These are phyloP conservation scores for Staphylotrichum tortipilum DNA, from an alignment of 495 filamentous ascomycete genomes.

Conservation along the genomic window DNA sequence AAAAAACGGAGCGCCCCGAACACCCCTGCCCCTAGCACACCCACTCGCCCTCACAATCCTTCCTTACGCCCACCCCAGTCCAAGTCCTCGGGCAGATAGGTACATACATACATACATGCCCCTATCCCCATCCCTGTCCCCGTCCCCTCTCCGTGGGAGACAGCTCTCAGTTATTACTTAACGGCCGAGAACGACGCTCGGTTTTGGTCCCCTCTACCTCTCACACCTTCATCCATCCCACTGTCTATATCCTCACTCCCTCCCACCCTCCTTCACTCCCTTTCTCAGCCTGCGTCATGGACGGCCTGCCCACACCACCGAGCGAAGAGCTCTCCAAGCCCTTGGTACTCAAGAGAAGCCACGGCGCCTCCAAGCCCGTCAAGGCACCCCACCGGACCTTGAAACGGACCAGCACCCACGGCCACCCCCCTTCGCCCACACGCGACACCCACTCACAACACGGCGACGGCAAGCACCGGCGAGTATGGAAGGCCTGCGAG, in stretches of 20 bases:
- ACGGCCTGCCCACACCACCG: slow-evolving; percentile 39
- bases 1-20: neutral
- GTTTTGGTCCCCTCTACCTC: neutral
- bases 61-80: too few species aligned
- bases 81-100: too few species aligned
- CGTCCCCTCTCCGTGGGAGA: neutral
- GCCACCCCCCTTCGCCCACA: slow-evolving; percentile 21
- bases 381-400: slow-evolving; percentile 22
- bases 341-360: slow-evolving; percentile 16
- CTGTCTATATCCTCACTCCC: slow-evolving; percentile 4
- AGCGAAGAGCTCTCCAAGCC: slow-evolving; percentile 35
- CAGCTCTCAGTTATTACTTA: too few species aligned
- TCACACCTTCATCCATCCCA: neutral
- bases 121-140: too few species aligned
- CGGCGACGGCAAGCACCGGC: slow-evolving; percentile 47
- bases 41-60: too few species aligned
- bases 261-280: neutral
- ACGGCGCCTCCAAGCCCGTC: slow-evolving; percentile 21
- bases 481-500: slow-evolving; percentile 65
- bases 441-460: slow-evolving; percentile 23
- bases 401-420: slow-evolving; percentile 25
- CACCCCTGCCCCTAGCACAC: too few species aligned
- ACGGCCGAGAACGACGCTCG: too few species aligned
- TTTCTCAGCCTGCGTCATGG: slow-evolving; percentile 33
- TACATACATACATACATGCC: too few species aligned